Conservation (phyloP, 345 rosid genomes). For the Acer yangbiense region DNA sequence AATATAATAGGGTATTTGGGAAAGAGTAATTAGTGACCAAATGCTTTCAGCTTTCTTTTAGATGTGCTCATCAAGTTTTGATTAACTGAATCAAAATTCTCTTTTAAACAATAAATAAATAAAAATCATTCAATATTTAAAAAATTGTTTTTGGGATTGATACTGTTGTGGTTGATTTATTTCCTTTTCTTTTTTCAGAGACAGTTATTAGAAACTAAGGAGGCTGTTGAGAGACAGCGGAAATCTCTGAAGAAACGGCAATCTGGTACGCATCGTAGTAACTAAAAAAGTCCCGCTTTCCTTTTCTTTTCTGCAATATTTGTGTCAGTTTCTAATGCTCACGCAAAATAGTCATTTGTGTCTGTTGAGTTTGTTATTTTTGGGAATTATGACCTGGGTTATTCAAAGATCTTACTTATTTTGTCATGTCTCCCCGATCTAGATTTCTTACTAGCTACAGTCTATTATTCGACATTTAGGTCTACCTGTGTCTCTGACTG, state of each 20-base stretch:
- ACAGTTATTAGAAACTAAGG: conserved; percentile 89
- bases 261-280: conserved; percentile 46
- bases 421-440: background rate
- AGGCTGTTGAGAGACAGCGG: conserved; percentile 92
- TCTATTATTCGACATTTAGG: background rate
- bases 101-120: background rate
- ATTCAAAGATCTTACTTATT: conserved; percentile 7
- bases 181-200: conserved; percentile 39
- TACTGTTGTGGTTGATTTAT: background rate
- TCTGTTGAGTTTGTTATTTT: background rate
- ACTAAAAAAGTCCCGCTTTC: background rate
- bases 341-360: background rate
- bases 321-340: background rate
- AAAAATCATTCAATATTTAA: background rate
- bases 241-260: conserved; percentile 91
- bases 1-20: background rate
- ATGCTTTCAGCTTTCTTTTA: background rate
- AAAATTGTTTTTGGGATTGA: background rate
- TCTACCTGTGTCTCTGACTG: background rate
- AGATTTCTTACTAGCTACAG: background rate
- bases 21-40: background rate
- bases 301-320: background rate
- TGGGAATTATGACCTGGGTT: background rate
- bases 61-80: background rate
- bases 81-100: background rate